Conservation (phyloP, 139 green algal genomes). For the Parachlorella kessleri region DNA sequence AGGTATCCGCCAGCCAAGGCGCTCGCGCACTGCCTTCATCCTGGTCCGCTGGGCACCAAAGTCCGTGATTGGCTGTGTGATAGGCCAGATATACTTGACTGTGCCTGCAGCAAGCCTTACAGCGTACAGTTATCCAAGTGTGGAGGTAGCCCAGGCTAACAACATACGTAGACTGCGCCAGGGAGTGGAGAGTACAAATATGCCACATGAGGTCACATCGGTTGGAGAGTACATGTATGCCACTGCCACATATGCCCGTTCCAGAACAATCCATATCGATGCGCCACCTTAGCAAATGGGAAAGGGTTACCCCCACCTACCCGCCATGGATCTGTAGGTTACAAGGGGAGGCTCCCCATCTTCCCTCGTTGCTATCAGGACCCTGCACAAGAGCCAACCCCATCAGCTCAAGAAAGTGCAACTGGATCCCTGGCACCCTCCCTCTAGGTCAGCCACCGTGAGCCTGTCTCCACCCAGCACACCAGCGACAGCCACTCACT, state of each 20-base stretch:
- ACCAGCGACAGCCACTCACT: slow-evolving; percentile 11
- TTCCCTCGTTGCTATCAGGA: not conserved
- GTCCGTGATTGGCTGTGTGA: slow-evolving; percentile 72
- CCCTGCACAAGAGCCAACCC: slow-evolving; percentile 19
- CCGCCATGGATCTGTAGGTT: slow-evolving; percentile 65
- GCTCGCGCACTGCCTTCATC: slow-evolving; percentile 51
- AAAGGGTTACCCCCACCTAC: not conserved
- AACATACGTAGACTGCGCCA: not conserved
- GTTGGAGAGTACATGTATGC: not conserved
- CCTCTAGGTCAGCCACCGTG: not conserved
- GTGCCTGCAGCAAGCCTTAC: no score
- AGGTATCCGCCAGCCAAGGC: slow-evolving; percentile 68
- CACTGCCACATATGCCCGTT: not conserved
- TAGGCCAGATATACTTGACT: slow-evolving; percentile 84
- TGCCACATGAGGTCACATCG: not conserved
- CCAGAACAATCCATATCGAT: slow-evolving; percentile 30
- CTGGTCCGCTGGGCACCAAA: slow-evolving; percentile 69
- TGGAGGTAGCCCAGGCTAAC: not conserved
- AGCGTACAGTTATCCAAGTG: slow-evolving; percentile 36
- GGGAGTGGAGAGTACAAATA: not conserved
- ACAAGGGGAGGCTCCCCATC: slow-evolving; percentile 42
- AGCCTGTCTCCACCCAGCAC: not conserved
- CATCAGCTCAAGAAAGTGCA: slow-evolving; percentile 22
- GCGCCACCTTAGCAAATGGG: not conserved
- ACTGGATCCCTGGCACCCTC: slow-evolving; percentile 20